Conservation (phyloP, 345 rosid genomes). For the Toxicodendron radicans region DNA sequence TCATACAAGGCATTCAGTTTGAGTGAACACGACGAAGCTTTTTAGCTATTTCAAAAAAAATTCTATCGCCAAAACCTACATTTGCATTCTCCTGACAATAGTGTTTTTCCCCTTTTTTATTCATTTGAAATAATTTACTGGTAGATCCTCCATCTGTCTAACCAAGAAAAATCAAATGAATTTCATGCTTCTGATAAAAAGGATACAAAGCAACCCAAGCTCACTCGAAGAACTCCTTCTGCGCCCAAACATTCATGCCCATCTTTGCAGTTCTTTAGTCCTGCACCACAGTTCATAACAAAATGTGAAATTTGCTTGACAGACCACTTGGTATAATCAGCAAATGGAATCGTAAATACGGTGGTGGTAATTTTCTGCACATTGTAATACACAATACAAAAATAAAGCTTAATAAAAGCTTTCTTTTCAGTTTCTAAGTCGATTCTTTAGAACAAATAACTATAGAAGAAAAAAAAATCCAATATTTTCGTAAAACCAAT, state of each 20-base stretch:
- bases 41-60: neutral
- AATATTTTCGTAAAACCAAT: neutral
- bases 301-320: constrained; percentile 18
- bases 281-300: constrained; percentile 43
- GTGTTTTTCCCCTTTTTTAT: neutral
- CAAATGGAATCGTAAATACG: neutral
- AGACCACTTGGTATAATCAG: neutral
- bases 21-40: neutral
- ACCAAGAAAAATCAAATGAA: constrained; percentile 6
- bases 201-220: constrained; percentile 99
- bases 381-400: neutral
- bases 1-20: neutral
- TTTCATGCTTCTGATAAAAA: constrained; percentile 20
- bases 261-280: constrained; percentile 65
- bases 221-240: constrained; percentile 88
- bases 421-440: neutral
- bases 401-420: neutral
- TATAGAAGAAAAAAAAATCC: neutral
- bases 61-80: neutral
- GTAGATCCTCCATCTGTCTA: neutral
- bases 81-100: neutral
- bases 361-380: neutral
- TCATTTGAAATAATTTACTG: too few species aligned
- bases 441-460: neutral
- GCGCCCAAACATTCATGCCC: constrained; percentile 83